Base-by-base conservation (phyloP, 371 early-diverging fungal species). In the Blastocladiella emersonii region DNA sequence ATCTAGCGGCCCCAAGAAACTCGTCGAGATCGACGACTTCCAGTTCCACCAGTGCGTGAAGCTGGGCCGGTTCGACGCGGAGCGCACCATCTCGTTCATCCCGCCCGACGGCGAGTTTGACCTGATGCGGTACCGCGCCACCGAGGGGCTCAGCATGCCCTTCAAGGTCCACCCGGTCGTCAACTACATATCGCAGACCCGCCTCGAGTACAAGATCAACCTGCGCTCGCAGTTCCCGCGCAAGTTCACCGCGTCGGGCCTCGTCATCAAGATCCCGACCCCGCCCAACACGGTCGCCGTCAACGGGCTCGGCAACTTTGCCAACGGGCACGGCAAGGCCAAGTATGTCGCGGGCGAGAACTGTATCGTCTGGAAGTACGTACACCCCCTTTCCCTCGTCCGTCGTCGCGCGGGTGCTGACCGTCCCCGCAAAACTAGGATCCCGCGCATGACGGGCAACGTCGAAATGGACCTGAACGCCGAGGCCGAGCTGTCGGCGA, bases 21-120 rank as follows among this genome's bases (percentile, higher is more conserved):
- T 78, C 34, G 90, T 93, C 30, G 90, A 87, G 61, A 85, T 93
- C 63, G 92, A 91, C 67, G 93, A 93, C 65, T 87, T 84, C 56
- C 90, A 93, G 71, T 93, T 93, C 73, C 93, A 93, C 67, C 93
- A 93, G 70, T 93, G 93, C 67, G 92, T 92, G 25, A 86, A 85
- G 62, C 72, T 92, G 30, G 86, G 86, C 27, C 85, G 82, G 63
- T 91, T 90, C 71, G 91, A 90, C 65, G 80, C 74, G 41, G 88
- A 89, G 51, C 74, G 90, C 57, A 88, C 85, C 10, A 93, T 93
- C 68, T 86, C 83, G 64, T 91, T 91, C 74, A 83, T 91, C 57
- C 93, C 93, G 36, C 91, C 91, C 1, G 93, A 92, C 70, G 93
- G 93, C 68, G 93, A 93, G 71, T 93, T 91, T 74, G 93, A 91